Conservation (phyloP, 139 green algal genomes). For the Micromonas commoda region DNA sequence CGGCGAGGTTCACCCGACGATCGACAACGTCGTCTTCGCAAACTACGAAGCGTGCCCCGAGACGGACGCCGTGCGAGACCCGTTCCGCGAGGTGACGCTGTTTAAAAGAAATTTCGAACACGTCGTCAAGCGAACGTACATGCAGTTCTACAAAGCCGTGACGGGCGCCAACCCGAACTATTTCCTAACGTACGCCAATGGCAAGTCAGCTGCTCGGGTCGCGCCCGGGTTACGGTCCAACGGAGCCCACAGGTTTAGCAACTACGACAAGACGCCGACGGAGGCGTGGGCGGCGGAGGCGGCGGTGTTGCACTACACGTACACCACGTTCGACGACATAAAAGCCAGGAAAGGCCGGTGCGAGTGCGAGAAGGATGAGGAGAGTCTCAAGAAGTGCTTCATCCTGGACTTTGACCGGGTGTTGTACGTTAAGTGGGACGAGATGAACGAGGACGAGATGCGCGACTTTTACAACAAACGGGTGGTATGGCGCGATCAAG, state of each 20-base stretch:
- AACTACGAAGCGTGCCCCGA: constrained; percentile 72
- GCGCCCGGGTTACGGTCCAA: constrained; percentile 59
- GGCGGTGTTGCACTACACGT: constrained; percentile 72
- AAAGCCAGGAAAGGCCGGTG: constrained; percentile 58
- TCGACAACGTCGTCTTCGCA: constrained; percentile 74
- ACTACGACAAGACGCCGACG: constrained; percentile 52
- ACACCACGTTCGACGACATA: constrained; percentile 40
- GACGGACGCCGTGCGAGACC: neutral
- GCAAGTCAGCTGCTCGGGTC: constrained; percentile 59
- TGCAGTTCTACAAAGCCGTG: constrained; percentile 45
- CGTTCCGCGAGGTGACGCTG: constrained; percentile 62
- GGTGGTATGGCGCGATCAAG: too few relatives aligned
- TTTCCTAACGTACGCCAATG: constrained; percentile 74
- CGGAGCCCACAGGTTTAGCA: constrained; percentile 67
- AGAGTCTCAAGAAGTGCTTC: constrained; percentile 76
- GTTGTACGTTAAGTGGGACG: too few relatives aligned
- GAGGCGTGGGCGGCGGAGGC: constrained; percentile 57
- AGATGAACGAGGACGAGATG: too few relatives aligned
- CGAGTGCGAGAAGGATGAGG: constrained; percentile 67
- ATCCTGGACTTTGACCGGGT: constrained; percentile 76
- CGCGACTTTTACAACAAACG: too few relatives aligned
- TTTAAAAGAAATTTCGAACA: constrained; percentile 77
- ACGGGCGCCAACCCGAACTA: constrained; percentile 74
- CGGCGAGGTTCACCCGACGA: constrained; percentile 23
- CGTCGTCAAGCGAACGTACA: constrained; percentile 63